Conservation (phyloP, 805 yeast species). For the Teunomyces cretensis region DNA sequence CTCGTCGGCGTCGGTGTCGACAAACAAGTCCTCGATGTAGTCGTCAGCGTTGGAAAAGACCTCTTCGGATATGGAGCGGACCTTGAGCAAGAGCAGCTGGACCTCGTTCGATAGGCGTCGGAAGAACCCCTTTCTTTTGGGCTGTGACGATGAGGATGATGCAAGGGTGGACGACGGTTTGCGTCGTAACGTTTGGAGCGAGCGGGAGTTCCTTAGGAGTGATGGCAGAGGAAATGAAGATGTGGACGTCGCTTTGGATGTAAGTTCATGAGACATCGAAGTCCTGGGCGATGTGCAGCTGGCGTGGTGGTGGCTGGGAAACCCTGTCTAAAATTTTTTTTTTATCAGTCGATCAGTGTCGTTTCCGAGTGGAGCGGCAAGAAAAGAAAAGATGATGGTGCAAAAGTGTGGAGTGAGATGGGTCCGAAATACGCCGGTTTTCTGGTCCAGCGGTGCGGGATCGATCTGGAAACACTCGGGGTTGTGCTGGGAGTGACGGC, state of each 20-base stretch:
- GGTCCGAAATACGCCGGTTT: no score
- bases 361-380: no score
- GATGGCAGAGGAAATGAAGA: neutral
- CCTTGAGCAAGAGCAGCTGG: constrained; percentile 29
- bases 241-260: constrained; percentile 1
- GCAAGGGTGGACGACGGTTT: constrained; percentile 1
- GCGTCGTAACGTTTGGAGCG: constrained; percentile 2
- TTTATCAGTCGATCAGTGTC: neutral
- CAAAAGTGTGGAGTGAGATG: neutral
- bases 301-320: neutral
- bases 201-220: constrained; percentile 4
- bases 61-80: constrained; percentile 49
- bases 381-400: no score
- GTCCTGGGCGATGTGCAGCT: neutral
- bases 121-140: constrained; percentile 28
- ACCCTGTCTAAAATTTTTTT: neutral
- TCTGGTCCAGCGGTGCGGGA: no score
- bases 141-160: neutral
- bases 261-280: constrained; percentile 4
- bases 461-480: no score
- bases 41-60: constrained; percentile 47
- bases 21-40: constrained; percentile 50
- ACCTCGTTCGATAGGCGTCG: constrained; percentile 40
- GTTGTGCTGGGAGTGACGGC: no score
- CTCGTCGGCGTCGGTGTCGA: constrained; percentile 35